Evolutionary conservation across 148 eudicot species (phyloP).

Genomic region (Chenopodium album): DNA sequence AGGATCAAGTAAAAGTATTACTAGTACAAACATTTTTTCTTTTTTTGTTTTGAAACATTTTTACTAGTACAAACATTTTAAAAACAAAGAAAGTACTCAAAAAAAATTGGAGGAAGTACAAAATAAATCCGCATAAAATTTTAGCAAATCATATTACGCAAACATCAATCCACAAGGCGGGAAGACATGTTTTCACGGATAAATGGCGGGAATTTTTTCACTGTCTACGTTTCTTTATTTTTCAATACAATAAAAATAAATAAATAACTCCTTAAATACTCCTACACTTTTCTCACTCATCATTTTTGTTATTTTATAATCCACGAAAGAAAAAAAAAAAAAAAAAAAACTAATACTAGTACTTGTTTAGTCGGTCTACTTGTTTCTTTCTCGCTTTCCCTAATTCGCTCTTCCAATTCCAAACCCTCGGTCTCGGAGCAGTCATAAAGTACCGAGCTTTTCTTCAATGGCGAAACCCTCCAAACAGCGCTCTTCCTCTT

Average conservation of each 20-base stretch:
- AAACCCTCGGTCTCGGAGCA: slow-evolving; percentile 7
- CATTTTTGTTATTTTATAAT: neutral
- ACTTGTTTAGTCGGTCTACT: neutral
- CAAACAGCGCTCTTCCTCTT: slow-evolving; percentile 39
- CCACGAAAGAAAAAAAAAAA: neutral
- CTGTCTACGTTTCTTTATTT: neutral
- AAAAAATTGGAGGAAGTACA: too few relatives aligned
- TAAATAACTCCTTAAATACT: neutral
- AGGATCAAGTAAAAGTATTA: too few relatives aligned
- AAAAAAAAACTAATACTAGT: neutral
- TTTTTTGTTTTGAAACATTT: too few relatives aligned
- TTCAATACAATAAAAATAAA: neutral
- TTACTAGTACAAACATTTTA: too few relatives aligned
- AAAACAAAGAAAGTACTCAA: too few relatives aligned
- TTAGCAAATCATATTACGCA: too few relatives aligned
- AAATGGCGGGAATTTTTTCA: slow-evolving; percentile 32
- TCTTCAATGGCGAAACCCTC: slow-evolving; percentile 54
- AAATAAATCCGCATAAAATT: too few relatives aligned
- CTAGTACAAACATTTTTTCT: too few relatives aligned
- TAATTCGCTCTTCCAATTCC: neutral
- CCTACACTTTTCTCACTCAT: neutral
- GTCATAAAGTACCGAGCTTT: neutral
- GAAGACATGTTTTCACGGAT: slow-evolving; percentile 7
- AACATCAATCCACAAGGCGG: neutral
- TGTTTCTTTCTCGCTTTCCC: too few relatives aligned